Base-by-base conservation (phyloP, 352 stramenopile genomes). In the Pythium oligandrum region DNA sequence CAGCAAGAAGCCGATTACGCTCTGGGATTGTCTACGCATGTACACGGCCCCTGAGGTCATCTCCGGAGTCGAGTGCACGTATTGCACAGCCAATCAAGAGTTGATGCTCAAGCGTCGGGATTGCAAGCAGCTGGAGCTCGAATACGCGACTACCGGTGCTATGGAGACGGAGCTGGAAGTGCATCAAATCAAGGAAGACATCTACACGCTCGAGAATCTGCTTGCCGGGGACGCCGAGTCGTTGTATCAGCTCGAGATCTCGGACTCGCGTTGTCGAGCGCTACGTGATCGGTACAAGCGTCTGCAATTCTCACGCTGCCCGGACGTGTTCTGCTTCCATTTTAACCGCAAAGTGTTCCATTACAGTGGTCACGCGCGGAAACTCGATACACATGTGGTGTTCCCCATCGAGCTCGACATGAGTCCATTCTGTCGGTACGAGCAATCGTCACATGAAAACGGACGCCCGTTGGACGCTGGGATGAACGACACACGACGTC, bases 301-400 rank as follows among this genome's bases (percentile, higher is more conserved):
- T 0, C 59, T 90, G 34, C 79, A 87, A 59, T 89, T 96, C 30
- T 89, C 80, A 7, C 83, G 83, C 42, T 84, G 76, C 35, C 86
- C 83, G 1, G 75, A 89, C 35, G 79, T 93, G 45, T 87, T 96
- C 33, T 91, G 82, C 58, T 91, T 96, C 50, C 86, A 96, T 53
- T 81, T 96, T 6, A 93, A 90, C 61, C 81, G 83, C 49, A 93
- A 93, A 51, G 70, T 94, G n/a, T 96, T 85, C 63, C 72, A 84
- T 51, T 61, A 65, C 4, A 87, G 69, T 39, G 80, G 83, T 12
- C 73, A 64, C 33, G 76, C 79, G 39, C 62, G 83, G 33, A 96
- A 96, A 54, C 63, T 96, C 3, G 75, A 90, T 39, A 89, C 70
- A 6, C 83, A 83, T 55, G 77, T 96, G 4, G 60, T 75, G 46